Evolutionary conservation across 1,139 yeast species (phyloP).

Genomic region (Blastobotrys proliferans): DNA sequence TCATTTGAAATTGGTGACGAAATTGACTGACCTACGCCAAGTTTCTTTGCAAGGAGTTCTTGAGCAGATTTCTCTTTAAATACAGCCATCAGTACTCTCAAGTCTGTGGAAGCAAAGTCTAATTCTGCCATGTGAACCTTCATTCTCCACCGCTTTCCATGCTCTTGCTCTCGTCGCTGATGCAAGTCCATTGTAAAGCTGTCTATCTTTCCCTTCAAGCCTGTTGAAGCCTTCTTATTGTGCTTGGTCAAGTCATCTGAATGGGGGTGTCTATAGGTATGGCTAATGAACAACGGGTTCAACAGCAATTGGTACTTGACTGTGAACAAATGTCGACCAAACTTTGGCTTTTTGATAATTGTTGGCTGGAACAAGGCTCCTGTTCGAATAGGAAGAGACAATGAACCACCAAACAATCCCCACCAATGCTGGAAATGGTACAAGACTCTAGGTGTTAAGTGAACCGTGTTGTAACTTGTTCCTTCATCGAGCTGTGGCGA

Average conservation of each 20-base stretch:
- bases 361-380: conserved; percentile 61
- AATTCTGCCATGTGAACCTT: conserved; percentile 75
- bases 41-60: conserved; percentile 43
- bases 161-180: conserved; percentile 69
- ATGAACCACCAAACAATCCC: conserved; percentile 63
- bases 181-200: conserved; percentile 75
- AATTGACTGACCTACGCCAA: conserved; percentile 20
- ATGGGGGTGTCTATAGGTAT: conserved; percentile 60
- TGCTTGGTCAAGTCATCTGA: conserved; percentile 42
- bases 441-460: conserved; percentile 67
- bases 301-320: conserved; percentile 74
- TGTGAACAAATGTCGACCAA: conserved; percentile 74
- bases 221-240: conserved; percentile 59
- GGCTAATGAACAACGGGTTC: conserved; percentile 70
- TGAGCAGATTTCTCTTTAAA: conserved; percentile 55
- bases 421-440: conserved; percentile 80
- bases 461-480: conserved; percentile 62
- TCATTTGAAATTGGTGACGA: conserved; percentile 19
- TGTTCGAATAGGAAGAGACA: conserved; percentile 70
- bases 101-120: conserved; percentile 65
- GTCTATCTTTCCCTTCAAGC: conserved; percentile 68
- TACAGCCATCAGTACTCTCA: conserved; percentile 64
- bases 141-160: conserved; percentile 57
- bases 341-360: conserved; percentile 47
- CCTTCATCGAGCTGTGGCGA: conserved; percentile 38